These are phyloP conservation scores for Wickerhamomyces sydowiorum DNA, from an alignment of 805 yeast species.

Conservation along the genomic window DNA sequence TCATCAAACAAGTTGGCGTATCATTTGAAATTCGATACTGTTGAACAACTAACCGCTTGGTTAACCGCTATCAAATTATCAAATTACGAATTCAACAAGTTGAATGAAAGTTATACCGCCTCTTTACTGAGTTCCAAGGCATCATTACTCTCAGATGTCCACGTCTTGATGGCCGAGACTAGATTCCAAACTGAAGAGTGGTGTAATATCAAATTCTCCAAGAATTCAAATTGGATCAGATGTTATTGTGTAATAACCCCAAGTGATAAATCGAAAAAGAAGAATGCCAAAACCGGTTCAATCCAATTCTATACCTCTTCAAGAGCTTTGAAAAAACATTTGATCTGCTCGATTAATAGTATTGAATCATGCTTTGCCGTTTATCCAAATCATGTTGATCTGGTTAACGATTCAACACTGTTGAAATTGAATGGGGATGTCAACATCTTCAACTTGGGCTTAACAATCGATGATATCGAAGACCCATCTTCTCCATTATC, in stretches of 20 bases:
- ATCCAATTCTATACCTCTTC: slow-evolving; percentile 48
- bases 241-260: slow-evolving; percentile 48
- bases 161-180: slow-evolving; percentile 48
- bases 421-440: slow-evolving; percentile 52
- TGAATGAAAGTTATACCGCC: slow-evolving; percentile 63
- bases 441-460: slow-evolving; percentile 26
- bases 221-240: slow-evolving; percentile 52
- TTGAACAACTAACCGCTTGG: slow-evolving; percentile 25
- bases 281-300: slow-evolving; percentile 36
- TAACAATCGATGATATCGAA: not conserved
- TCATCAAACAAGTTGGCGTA: slow-evolving; percentile 13
- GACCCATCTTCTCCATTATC: slow-evolving; percentile 5
- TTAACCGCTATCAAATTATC: slow-evolving; percentile 45
- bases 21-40: slow-evolving; percentile 14
- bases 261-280: slow-evolving; percentile 21
- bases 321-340: slow-evolving; percentile 42
- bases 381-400: slow-evolving; percentile 50
- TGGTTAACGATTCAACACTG: slow-evolving; percentile 52
- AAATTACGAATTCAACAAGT: slow-evolving; percentile 49
- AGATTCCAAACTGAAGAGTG: slow-evolving; percentile 47
- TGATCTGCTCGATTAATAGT: slow-evolving; percentile 43
- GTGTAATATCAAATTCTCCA: slow-evolving; percentile 58
- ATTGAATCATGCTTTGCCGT: slow-evolving; percentile 46
- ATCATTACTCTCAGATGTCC: slow-evolving; percentile 48
- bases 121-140: slow-evolving; percentile 56